A percentile compares a stretch with the other conserved stretches of the same genome.
These are phyloP conservation scores for Prunus dulcis DNA, from an alignment of 306 rosid genomes.

Conservation along the genomic window DNA sequence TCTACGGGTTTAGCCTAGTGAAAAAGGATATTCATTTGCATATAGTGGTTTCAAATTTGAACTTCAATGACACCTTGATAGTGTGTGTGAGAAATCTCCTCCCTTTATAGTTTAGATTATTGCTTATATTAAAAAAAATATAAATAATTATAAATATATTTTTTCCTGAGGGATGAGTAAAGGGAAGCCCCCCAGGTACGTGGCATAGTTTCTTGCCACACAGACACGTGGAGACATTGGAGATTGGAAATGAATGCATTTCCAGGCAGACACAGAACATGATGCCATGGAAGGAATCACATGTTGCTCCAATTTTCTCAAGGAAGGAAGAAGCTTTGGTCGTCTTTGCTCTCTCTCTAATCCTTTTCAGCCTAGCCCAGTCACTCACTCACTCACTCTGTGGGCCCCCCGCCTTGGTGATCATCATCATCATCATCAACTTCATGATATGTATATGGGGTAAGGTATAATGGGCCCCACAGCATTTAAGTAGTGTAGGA, in stretches of 20 bases:
- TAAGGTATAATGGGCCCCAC: neutral
- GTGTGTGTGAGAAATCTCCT: accelerated
- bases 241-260: neutral
- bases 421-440: slow-evolving; percentile 3
- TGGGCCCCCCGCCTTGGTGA: neutral
- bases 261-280: slow-evolving; percentile 27
- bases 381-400: neutral
- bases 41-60: no score
- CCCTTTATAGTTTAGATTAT: accelerated
- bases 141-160: no score
- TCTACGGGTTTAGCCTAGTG: no score
- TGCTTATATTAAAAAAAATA: no score
- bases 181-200: slow-evolving; percentile 16
- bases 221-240: neutral
- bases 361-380: slow-evolving; percentile 25
- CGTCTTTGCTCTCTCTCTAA: neutral
- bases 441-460: neutral
- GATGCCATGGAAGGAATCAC: slow-evolving; percentile 58
- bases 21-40: no score
- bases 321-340: slow-evolving; percentile 15
- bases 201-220: slow-evolving; percentile 24
- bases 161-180: no score
- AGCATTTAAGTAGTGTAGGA: neutral
- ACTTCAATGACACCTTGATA: accelerated
- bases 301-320: slow-evolving; percentile 31